Conservation (phyloP, 2,329 filamentous ascomycete species). For the Sclerotinia sclerotiorum region DNA sequence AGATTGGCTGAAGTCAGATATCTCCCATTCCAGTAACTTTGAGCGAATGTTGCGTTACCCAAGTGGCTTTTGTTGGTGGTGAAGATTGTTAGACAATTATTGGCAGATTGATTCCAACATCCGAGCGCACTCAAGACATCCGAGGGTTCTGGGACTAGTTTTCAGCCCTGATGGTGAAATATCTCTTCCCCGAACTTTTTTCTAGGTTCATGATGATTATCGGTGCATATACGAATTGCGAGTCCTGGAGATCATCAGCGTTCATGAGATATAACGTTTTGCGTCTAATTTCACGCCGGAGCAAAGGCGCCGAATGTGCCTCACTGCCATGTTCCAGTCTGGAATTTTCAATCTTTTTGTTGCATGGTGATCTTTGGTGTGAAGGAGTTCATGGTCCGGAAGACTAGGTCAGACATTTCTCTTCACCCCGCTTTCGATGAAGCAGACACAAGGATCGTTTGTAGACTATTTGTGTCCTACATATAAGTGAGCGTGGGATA, state of each 20-base stretch:
- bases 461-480: not conserved
- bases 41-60: not conserved
- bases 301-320: not conserved
- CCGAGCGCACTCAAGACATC: not conserved
- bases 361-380: not conserved
- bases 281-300: not conserved
- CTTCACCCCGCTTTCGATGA: not conserved
- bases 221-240: not conserved
- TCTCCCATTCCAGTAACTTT: slow-evolving; percentile 5
- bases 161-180: not conserved
- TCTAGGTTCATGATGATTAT: not conserved
- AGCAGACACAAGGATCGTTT: not conserved
- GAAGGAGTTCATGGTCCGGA: not conserved
- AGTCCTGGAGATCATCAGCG: no score
- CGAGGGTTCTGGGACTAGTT: not conserved
- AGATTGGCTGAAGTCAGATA: not conserved
- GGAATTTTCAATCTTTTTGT: not conserved
- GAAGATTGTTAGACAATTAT: not conserved
- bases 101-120: not conserved
- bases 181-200: no score
- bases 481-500: not conserved
- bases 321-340: slow-evolving; percentile 12
- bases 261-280: not conserved
- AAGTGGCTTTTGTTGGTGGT: slow-evolving; percentile 9
- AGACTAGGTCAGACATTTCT: not conserved